Base-by-base conservation (phyloP, 331 rosid genomes). In the Cydonia oblonga region DNA sequence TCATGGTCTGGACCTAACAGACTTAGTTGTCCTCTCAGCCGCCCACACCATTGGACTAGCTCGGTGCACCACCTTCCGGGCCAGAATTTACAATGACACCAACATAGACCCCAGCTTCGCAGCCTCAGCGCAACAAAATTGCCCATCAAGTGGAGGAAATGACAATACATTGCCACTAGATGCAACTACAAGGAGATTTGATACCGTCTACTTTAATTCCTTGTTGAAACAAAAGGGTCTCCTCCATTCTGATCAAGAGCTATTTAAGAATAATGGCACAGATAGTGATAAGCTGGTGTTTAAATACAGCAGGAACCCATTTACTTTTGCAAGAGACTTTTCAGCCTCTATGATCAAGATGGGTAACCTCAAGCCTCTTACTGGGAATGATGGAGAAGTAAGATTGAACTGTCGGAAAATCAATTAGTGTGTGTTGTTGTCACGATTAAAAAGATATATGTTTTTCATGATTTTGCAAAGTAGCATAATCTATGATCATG, bases 171-270 rank as follows among this genome's bases (percentile, higher is more conserved):
- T 87, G 49, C 80, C 88, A 0, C 1, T 86, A 0, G 91, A 88
- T 71, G 8, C 68, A 2, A 74, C 84, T 38, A 63, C 85, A 23
- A 5, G 9, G 1, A 29, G 0, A 13, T 77, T 79, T 56, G 93
- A 88, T 75, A 82, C 76, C 4, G 14, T 16, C 4, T 86, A 86
- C 58, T 88, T 74, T 38, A 74, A 70, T 12, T 53, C 28, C 5
- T 77, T 88, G 78, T 40, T 81, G 68, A 0, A 54, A 0, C 44
- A 44, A 35, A 75, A 32, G 80, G 92, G 96, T 44, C 84, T 87
- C 3, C 80, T 88, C 6, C 93, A 86, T 65, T 81, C 89, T 35
- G 96, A 87, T 76, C 90, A 84, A 71, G 82, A 85, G 71, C 87
- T 89, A 15, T 89, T 71, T 70, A 87, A 84, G 60, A 79, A 82